These are phyloP conservation scores for Nakazawaea laoshanensis DNA, from an alignment of 805 yeast genomes.

Conservation along the genomic window DNA sequence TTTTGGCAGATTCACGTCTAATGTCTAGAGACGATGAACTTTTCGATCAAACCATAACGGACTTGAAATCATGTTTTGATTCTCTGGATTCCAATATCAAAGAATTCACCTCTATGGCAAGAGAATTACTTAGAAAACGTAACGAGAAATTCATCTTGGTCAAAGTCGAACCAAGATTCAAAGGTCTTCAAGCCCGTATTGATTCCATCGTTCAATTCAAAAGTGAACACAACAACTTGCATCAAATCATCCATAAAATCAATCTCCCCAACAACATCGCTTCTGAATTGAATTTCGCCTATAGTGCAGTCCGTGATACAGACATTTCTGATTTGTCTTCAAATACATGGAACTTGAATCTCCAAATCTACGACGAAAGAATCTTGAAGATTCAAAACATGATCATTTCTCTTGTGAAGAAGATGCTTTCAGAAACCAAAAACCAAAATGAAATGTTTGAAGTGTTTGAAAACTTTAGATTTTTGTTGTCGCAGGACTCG, in stretches of 20 bases:
- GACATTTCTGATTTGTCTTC: conserved; percentile 29
- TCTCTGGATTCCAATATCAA: conserved; percentile 55
- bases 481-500: conserved; percentile 42
- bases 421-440: conserved; percentile 27
- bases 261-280: not conserved
- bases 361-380: conserved; percentile 31
- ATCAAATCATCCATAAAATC: conserved; percentile 22
- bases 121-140: conserved; percentile 70
- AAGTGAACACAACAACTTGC: conserved; percentile 41
- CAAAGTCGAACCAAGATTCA: conserved; percentile 41
- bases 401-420: conserved; percentile 31
- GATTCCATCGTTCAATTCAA: conserved; percentile 38
- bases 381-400: conserved; percentile 36
- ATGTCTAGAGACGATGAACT: conserved; percentile 32
- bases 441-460: conserved; percentile 42
- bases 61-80: conserved; percentile 26
- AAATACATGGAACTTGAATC: conserved; percentile 33
- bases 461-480: conserved; percentile 38
- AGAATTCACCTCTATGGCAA: conserved; percentile 54
- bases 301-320: conserved; percentile 26
- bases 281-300: conserved; percentile 31
- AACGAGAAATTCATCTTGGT: conserved; percentile 64
- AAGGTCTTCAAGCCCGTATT: conserved; percentile 31
- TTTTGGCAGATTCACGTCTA: conserved; percentile 29
- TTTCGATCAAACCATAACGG: conserved; percentile 25